Percentiles rank a stretch among this genome's conserved stretches.
Evolutionary conservation across 352 stramenopile genomes (phyloP).

Genomic region (Pythium sp.): DNA sequence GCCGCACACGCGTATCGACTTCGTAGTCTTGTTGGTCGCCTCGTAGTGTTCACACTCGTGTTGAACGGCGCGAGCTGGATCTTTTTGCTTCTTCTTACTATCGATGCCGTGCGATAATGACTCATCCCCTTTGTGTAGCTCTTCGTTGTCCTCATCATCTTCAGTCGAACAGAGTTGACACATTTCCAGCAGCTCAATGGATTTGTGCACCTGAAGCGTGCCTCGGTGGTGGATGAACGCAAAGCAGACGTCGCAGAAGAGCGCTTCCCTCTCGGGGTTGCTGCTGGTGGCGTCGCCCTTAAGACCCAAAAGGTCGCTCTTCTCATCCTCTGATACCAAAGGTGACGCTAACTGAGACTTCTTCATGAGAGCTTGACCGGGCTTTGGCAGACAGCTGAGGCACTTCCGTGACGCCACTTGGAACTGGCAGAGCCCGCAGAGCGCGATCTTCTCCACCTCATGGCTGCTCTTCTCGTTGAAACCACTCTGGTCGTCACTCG

Average conservation of each 20-base stretch:
- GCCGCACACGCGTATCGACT: conserved; percentile 33
- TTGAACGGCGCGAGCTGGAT: conserved; percentile 32
- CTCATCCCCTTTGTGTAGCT: conserved; percentile 3
- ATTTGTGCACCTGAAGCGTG: conserved; percentile 39
- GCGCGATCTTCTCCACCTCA: conserved; percentile 34
- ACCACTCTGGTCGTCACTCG: neutral
- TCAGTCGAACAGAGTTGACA: conserved; percentile 31
- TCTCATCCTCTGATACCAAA: neutral
- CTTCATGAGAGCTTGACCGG: conserved; percentile 3
- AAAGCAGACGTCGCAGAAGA: conserved; percentile 73
- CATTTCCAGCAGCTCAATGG: conserved; percentile 38
- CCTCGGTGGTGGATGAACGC: conserved; percentile 49
- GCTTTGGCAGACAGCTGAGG: conserved; percentile 27
- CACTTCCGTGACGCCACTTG: conserved; percentile 58
- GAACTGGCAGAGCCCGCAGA: conserved; percentile 65
- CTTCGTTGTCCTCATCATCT: neutral
- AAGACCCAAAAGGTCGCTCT: neutral
- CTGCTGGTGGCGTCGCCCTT: neutral
- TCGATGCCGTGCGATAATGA: neutral
- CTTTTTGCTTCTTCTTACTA: neutral
- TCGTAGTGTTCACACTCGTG: conserved; percentile 39
- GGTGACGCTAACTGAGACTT: neutral
- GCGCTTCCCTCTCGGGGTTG: conserved; percentile 21
- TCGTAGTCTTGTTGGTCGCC: neutral
- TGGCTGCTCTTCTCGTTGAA: conserved; percentile 16